A percentile compares a stretch with the other conserved stretches of the same genome.
phyloP scores from a whole-genome alignment of 23 red algal species.

The Gracilariopsis chorda region DNA sequence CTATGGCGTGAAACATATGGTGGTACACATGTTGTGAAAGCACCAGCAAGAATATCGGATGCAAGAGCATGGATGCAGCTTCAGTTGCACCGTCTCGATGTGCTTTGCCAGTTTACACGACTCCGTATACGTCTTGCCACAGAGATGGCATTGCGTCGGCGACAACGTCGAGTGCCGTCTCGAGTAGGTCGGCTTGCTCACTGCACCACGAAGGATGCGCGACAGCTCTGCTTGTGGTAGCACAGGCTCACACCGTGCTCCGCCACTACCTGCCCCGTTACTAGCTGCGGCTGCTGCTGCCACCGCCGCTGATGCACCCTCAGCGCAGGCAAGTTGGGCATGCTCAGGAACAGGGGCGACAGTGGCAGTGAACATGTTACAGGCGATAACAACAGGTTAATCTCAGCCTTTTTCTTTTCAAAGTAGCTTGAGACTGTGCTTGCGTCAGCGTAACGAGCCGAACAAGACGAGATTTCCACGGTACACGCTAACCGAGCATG shows the following conservation, averaged over 20 bases:
- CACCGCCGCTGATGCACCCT: neutral
- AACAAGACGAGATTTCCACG: neutral
- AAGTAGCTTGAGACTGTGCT: neutral
- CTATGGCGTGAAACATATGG: too few relatives aligned
- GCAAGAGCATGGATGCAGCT: constrained; percentile 60
- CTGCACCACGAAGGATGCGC: neutral
- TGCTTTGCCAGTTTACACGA: constrained; percentile 60
- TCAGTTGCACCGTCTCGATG: constrained; percentile 66
- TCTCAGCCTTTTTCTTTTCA: constrained; percentile 1
- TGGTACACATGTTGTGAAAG: too few relatives aligned
- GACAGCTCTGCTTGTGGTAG: neutral
- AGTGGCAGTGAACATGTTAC: neutral
- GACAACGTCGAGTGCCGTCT: too few relatives aligned
- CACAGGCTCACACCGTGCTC: neutral
- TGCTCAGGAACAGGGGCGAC: neutral
- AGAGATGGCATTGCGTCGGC: constrained; percentile 7
- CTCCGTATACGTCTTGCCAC: constrained; percentile 62
- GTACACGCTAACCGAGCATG: neutral
- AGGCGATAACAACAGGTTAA: neutral
- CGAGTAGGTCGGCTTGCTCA: too few relatives aligned
- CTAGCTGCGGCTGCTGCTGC: neutral
- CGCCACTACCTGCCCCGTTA: neutral
- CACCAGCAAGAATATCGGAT: neutral
- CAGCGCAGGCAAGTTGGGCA: neutral
- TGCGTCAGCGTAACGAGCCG: neutral